These are phyloP conservation scores for Suhomyces kunorum DNA, from an alignment of 1,139 yeast species.

Conservation along the genomic window DNA sequence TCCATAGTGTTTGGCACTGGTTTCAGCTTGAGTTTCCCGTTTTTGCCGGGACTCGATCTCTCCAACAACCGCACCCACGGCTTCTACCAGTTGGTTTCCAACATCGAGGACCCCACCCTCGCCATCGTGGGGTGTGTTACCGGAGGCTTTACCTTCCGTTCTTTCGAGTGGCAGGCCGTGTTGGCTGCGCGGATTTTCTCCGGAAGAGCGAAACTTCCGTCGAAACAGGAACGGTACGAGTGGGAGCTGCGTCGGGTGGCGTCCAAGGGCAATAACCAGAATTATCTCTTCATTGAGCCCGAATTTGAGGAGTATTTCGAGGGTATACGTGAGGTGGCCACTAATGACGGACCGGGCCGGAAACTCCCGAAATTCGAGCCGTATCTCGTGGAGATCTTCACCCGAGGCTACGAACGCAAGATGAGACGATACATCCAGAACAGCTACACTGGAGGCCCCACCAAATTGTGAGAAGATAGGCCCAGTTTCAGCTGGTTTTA, in stretches of 20 bases:
- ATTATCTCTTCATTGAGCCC: slow-evolving; percentile 22
- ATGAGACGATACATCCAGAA: slow-evolving; percentile 20
- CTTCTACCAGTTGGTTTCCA: slow-evolving; percentile 46
- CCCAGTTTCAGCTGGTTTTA: not conserved
- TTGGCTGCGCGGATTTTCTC: slow-evolving; percentile 43
- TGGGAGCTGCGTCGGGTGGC: slow-evolving; percentile 32
- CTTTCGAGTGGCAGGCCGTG: slow-evolving; percentile 49
- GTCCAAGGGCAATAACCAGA: slow-evolving; percentile 20
- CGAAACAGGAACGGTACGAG: slow-evolving; percentile 28
- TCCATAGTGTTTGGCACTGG: slow-evolving; percentile 51
- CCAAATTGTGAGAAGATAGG: slow-evolving; percentile 5
- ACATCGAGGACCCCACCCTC: slow-evolving; percentile 47
- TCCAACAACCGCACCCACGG: slow-evolving; percentile 36
- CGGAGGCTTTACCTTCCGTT: slow-evolving; percentile 48
- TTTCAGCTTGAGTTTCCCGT: slow-evolving; percentile 45
- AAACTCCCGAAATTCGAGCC: slow-evolving; percentile 26
- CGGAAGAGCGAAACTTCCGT: slow-evolving; percentile 45
- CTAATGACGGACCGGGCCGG: slow-evolving; percentile 29
- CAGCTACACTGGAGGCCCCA: slow-evolving; percentile 12
- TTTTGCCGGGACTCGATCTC: slow-evolving; percentile 34
- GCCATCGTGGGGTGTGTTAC: slow-evolving; percentile 42
- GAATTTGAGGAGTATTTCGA: slow-evolving; percentile 29
- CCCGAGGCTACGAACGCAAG: slow-evolving; percentile 24
- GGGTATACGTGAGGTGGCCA: slow-evolving; percentile 23
- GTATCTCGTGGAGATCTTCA: slow-evolving; percentile 23